Percentiles rank a stretch among this genome's conserved stretches.
These are phyloP conservation scores for Kluyveromyces dobzhanskii DNA, from an alignment of 805 yeast genomes.

Conservation along the genomic window DNA sequence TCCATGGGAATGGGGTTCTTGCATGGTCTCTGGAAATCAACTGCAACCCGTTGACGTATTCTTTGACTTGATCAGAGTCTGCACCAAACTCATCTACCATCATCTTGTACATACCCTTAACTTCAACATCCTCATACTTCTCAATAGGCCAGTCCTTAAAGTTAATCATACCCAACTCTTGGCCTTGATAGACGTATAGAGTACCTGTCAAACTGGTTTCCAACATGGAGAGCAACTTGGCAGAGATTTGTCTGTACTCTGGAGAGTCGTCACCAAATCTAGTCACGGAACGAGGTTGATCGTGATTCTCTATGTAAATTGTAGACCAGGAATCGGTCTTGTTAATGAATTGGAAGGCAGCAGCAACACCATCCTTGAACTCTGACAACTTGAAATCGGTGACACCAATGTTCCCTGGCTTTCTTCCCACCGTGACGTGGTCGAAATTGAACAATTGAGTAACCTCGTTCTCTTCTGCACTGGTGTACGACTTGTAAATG, in stretches of 20 bases:
- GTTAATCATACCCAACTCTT: constrained; percentile 50
- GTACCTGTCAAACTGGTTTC: constrained; percentile 44
- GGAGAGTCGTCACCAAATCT: constrained; percentile 40
- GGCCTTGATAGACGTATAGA: constrained; percentile 50
- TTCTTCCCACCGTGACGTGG: constrained; percentile 31
- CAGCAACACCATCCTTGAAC: constrained; percentile 34
- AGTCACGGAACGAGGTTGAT: constrained; percentile 44
- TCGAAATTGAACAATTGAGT: constrained; percentile 33
- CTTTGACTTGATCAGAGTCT: constrained; percentile 16
- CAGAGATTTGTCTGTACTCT: constrained; percentile 29
- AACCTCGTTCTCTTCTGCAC: constrained; percentile 31
- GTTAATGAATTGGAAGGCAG: constrained; percentile 33
- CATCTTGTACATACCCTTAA: constrained; percentile 34
- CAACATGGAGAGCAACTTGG: constrained; percentile 40
- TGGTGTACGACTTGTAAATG: constrained; percentile 35
- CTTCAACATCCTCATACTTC: constrained; percentile 43
- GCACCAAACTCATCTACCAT: constrained; percentile 18
- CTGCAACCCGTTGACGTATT: constrained; percentile 28
- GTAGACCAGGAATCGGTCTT: constrained; percentile 52
- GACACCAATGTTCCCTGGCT: constrained; percentile 21
- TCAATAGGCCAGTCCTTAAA: constrained; percentile 37
- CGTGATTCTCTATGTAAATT: constrained; percentile 48
- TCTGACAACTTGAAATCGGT: constrained; percentile 31
- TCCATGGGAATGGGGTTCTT: constrained; percentile 51
- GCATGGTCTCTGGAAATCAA: constrained; percentile 40